Evolutionary conservation across 1,139 yeast species (phyloP).

Genomic region (Suhomyces chickasaworum): DNA sequence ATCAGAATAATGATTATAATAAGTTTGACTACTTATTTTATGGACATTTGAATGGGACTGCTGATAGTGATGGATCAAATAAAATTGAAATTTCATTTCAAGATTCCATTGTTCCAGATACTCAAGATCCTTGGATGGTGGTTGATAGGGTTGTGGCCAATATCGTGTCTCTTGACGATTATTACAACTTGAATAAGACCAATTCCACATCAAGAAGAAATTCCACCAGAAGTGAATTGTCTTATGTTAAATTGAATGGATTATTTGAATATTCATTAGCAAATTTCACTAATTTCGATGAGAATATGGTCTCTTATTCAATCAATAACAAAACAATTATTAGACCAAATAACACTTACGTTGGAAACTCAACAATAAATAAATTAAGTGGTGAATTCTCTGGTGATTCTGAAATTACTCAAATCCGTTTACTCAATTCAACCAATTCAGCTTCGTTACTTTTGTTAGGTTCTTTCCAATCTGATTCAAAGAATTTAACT

Average conservation of each 20-base stretch:
- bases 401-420: conserved; percentile 42
- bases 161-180: conserved; percentile 52
- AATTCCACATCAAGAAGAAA: conserved; percentile 25
- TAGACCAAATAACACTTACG: conserved; percentile 39
- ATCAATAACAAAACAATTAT: conserved; percentile 32
- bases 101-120: conserved; percentile 30
- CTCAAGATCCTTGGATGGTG: conserved; percentile 54
- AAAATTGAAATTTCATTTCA: conserved; percentile 49
- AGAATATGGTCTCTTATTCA: conserved; percentile 28
- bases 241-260: conserved; percentile 56
- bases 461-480: conserved; percentile 52
- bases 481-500: conserved; percentile 34
- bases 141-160: conserved; percentile 70
- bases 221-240: conserved; percentile 25
- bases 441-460: conserved; percentile 30
- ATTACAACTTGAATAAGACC: conserved; percentile 33
- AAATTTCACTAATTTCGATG: conserved; percentile 60
- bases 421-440: conserved; percentile 31
- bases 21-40: conserved; percentile 78
- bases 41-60: conserved; percentile 63
- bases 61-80: conserved; percentile 46
- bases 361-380: conserved; percentile 73
- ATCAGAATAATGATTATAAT: conserved; percentile 76
- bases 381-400: conserved; percentile 55
- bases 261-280: conserved; percentile 77